phyloP scores from a whole-genome alignment of 2,329 filamentous ascomycete species.

The Ascochyta pisi region DNA sequence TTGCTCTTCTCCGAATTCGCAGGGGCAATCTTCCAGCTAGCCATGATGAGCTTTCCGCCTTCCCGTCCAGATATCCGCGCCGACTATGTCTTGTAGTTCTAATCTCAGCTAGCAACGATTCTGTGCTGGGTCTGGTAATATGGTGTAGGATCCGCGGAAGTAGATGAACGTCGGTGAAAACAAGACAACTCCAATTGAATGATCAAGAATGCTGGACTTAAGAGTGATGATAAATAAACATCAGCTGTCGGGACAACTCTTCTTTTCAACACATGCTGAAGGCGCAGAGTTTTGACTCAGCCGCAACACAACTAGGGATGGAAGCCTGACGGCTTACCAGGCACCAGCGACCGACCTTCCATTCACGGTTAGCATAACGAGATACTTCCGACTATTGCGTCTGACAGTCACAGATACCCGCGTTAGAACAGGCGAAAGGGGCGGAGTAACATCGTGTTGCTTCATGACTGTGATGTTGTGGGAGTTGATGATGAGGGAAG shows the following conservation, averaged over 20 bases:
- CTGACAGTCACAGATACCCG: not conserved
- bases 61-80: not conserved
- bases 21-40: slow-evolving; percentile 24
- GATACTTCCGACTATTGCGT: not conserved
- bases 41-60: slow-evolving; percentile 11
- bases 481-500: not conserved
- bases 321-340: slow-evolving; percentile 9
- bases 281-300: not conserved
- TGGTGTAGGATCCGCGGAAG: too few species aligned
- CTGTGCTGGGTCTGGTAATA: not conserved
- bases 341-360: slow-evolving; percentile 3
- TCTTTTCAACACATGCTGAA: not conserved
- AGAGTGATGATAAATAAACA: not conserved
- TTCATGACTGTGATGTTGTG: not conserved
- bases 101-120: not conserved
- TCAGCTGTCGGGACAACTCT: not conserved
- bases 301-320: not conserved
- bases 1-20: slow-evolving; percentile 5
- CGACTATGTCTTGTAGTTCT: not conserved
- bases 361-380: not conserved
- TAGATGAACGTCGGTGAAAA: too few species aligned
- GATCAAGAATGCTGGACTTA: not conserved
- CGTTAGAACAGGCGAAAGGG: not conserved
- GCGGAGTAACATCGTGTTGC: not conserved
- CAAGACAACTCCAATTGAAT: not conserved